These are phyloP conservation scores for Schizonepeta tenuifolia DNA, from an alignment of 257 asterid genomes.

Conservation along the genomic window DNA sequence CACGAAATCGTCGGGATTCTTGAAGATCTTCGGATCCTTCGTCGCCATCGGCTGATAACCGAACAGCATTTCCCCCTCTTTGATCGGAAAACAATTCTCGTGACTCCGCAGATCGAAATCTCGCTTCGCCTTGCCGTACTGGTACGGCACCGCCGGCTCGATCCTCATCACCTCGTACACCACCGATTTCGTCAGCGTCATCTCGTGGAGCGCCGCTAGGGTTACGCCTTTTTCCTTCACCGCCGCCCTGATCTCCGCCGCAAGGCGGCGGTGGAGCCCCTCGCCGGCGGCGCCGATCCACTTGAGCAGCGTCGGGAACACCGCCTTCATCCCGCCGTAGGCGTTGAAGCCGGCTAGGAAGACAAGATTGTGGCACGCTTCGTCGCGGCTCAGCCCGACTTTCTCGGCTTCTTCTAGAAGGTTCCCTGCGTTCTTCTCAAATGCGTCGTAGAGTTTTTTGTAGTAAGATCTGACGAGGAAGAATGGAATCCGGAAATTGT, in stretches of 20 bases:
- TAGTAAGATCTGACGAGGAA: constrained; percentile 50
- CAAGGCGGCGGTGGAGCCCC: constrained; percentile 58
- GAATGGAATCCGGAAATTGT: constrained; percentile 51
- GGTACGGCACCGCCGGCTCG: constrained; percentile 75
- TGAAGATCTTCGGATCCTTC: constrained; percentile 59
- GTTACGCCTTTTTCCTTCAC: constrained; percentile 57
- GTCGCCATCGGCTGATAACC: constrained; percentile 80
- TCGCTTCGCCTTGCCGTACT: constrained; percentile 62
- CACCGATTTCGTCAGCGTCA: constrained; percentile 63
- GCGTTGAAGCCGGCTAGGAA: constrained; percentile 87
- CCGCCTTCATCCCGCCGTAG: constrained; percentile 78
- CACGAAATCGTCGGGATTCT: constrained; percentile 46
- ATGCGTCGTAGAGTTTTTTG: constrained; percentile 53
- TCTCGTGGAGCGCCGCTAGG: constrained; percentile 40
- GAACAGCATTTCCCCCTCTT: constrained; percentile 77
- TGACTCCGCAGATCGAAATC: constrained; percentile 62
- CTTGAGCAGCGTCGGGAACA: constrained; percentile 61
- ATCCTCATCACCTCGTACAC: constrained; percentile 71
- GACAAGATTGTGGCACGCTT: constrained; percentile 76
- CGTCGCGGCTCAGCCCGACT: constrained; percentile 62
- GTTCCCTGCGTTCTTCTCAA: constrained; percentile 37
- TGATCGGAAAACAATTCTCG: constrained; percentile 54
- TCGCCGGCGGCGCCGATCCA: constrained; percentile 69
- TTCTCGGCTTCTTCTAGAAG: constrained; percentile 61
- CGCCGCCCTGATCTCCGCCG: constrained; percentile 53